Evolutionary conservation across 2,329 filamentous ascomycete genomes (phyloP).

Genomic region (Colletotrichum liaoningense): DNA sequence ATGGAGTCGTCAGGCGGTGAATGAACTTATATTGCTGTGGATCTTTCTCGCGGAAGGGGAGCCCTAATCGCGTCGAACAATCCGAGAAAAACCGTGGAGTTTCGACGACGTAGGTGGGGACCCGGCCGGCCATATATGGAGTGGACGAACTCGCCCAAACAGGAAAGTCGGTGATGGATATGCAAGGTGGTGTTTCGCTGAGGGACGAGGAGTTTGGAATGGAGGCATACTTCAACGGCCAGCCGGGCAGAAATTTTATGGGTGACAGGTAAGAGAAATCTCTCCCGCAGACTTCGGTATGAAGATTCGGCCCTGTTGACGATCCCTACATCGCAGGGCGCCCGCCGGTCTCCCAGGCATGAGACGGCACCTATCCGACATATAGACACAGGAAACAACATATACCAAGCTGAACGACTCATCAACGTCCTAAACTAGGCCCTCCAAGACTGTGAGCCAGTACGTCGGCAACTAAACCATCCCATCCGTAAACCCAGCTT

Average conservation of each 20-base stretch:
- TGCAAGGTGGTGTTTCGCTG: neutral
- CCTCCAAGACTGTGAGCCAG: too few species aligned
- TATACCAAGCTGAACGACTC: neutral
- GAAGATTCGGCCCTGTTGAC: neutral
- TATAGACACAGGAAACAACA: neutral
- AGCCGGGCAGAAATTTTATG: neutral
- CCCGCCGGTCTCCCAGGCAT: neutral
- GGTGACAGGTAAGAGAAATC: neutral
- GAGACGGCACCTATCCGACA: neutral
- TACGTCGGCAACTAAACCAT: neutral
- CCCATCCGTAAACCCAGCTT: neutral
- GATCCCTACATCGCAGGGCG: neutral
- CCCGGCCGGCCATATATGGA: neutral
- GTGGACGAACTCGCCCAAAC: neutral
- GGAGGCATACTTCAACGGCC: neutral
- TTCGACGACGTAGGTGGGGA: neutral
- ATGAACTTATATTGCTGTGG: neutral
- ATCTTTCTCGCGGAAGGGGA: neutral
- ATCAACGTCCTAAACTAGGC: neutral
- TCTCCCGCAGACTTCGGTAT: neutral
- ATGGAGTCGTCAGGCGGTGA: accelerated
- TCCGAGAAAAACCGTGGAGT: neutral
- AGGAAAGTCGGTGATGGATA: neutral
- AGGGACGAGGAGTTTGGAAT: neutral
- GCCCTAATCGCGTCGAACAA: neutral